These are phyloP conservation scores for Malus hybrid DNA, from an alignment of 331 rosid species.

Conservation along the genomic window DNA sequence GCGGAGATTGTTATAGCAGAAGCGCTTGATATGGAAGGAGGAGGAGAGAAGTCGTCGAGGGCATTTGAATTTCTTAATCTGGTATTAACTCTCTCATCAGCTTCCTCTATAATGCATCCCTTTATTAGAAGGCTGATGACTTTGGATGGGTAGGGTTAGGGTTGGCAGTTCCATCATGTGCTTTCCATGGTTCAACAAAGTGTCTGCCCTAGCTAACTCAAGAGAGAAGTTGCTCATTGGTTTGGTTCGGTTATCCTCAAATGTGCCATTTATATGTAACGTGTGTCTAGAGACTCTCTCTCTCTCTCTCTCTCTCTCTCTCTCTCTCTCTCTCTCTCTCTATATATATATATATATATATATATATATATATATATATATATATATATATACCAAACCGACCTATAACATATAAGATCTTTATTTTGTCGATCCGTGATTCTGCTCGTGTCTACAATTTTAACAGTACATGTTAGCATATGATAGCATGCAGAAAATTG, in stretches of 20 bases:
- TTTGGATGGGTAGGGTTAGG: slow-evolving; percentile 12
- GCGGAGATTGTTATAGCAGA: background rate
- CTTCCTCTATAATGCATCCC: background rate
- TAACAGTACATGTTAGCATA: too few species aligned
- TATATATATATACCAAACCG: too few species aligned
- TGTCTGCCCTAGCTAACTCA: slow-evolving; percentile 3
- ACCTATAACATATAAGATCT: too few species aligned
- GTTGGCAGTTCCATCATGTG: slow-evolving; percentile 57
- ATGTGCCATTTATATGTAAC: background rate
- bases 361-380: too few species aligned
- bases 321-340: too few species aligned
- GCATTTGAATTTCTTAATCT: background rate
- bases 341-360: too few species aligned
- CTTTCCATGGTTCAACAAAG: slow-evolving; percentile 49
- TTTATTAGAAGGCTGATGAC: slow-evolving; percentile 19
- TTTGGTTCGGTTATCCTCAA: background rate
- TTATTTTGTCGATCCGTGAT: too few species aligned
- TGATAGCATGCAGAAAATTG: too few species aligned
- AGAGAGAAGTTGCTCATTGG: slow-evolving; percentile 4
- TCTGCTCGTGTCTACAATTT: too few species aligned
- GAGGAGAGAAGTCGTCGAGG: background rate
- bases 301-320: too few species aligned
- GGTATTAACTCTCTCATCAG: background rate
- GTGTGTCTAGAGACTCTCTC: background rate
- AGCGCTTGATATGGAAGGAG: background rate